Evolutionary conservation across 2,329 filamentous ascomycete genomes (phyloP).

Genomic region (Raffaelea ambrosiae): DNA sequence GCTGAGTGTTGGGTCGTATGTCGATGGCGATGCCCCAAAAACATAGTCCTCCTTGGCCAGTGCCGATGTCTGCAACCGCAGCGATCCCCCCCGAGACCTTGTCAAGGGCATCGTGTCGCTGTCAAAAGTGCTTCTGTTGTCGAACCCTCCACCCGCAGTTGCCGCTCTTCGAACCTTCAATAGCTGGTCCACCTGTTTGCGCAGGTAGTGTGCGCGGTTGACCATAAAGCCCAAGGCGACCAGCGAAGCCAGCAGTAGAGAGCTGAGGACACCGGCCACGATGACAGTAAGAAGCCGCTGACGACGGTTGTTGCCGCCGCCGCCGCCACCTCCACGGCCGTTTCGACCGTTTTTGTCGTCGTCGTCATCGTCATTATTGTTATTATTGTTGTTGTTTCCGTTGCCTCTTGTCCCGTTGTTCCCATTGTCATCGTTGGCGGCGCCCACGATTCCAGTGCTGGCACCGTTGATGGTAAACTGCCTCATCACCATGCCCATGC

Average conservation of each 20-base stretch:
- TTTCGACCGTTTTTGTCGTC: background rate
- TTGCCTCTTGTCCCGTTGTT: background rate
- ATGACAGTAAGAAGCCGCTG: slow-evolving; percentile 8
- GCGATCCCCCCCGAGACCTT: background rate
- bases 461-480: slow-evolving; percentile 8
- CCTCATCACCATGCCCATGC: slow-evolving; percentile 10
- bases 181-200: slow-evolving; percentile 9
- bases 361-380: no score
- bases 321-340: background rate
- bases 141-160: background rate
- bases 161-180: slow-evolving; percentile 1
- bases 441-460: background rate
- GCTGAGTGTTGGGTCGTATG: no score
- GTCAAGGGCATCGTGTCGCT: background rate
- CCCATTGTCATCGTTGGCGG: no score
- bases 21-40: background rate
- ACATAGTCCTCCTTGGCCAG: background rate
- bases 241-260: slow-evolving; percentile 9
- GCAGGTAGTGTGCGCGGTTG: slow-evolving; percentile 9
- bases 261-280: slow-evolving; percentile 9
- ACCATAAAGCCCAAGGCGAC: slow-evolving; percentile 11
- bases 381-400: no score
- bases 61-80: no score
- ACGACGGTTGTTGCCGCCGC: background rate
- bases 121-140: background rate